Percentiles rank a stretch among this genome's conserved stretches.
These are phyloP conservation scores for Tricholoma flavovirens DNA, from an alignment of 768 basidiomycete genomes.

Conservation along the genomic window DNA sequence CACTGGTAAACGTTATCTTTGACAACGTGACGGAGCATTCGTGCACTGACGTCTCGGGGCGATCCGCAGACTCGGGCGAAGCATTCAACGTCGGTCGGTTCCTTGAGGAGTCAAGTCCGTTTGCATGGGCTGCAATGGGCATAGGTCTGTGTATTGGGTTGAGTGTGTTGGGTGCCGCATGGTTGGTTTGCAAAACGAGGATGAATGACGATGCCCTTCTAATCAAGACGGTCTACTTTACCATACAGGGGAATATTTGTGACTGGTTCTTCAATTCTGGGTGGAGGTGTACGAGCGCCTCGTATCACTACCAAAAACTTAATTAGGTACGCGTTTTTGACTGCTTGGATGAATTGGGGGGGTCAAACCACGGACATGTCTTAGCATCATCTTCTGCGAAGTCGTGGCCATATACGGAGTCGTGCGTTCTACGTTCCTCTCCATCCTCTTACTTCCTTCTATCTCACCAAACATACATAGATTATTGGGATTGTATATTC, in stretches of 20 bases:
- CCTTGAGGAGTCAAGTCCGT: constrained; percentile 91
- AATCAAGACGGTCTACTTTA: neutral
- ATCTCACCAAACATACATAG: constrained; percentile 27
- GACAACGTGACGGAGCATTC: neutral
- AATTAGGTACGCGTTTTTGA: constrained; percentile 61
- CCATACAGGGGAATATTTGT: constrained; percentile 88
- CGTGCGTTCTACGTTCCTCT: constrained; percentile 40
- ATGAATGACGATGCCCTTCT: constrained; percentile 5
- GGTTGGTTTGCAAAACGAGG: constrained; percentile 45
- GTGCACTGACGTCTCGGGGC: neutral
- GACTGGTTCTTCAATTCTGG: constrained; percentile 94
- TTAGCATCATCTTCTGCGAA: constrained; percentile 97
- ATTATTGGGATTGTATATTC: constrained; percentile 98
- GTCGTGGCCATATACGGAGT: constrained; percentile 99
- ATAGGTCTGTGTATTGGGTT: constrained; percentile 91
- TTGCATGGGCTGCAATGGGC: constrained; percentile 86
- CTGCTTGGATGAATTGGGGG: neutral
- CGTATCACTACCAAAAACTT: constrained; percentile 96
- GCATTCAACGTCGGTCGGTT: constrained; percentile 93
- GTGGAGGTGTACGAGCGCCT: constrained; percentile 90
- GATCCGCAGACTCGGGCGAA: constrained; percentile 66
- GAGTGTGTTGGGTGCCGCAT: constrained; percentile 92
- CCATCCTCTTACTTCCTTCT: constrained; percentile 1
- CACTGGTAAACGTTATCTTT: constrained; percentile 54
- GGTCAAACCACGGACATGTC: neutral